Conservation (phyloP, 2,329 filamentous ascomycete genomes). For the Trichoderma atroviride region DNA sequence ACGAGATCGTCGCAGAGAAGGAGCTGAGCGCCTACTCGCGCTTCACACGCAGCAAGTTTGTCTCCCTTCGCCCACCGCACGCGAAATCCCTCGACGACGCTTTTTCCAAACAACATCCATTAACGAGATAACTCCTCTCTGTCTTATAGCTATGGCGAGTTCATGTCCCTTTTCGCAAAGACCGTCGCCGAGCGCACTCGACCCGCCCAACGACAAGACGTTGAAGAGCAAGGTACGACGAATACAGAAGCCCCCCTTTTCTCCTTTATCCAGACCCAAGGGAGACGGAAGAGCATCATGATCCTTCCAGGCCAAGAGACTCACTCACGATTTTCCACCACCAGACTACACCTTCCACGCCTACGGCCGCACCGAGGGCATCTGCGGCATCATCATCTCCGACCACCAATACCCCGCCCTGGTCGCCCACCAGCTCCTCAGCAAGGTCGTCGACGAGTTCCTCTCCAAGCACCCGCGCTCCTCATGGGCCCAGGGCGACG, state of each 20-base stretch:
- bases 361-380: conserved; percentile 73
- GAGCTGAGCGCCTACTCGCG: conserved; percentile 78
- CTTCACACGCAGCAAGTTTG: conserved; percentile 74
- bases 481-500: conserved; percentile 61
- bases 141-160: conserved; percentile 52
- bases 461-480: conserved; percentile 72
- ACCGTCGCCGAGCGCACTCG: conserved; percentile 84
- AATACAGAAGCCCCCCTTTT: conserved; percentile 7
- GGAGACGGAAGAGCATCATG: not conserved
- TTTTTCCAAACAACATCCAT: not conserved
- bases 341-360: conserved; percentile 74
- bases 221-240: conserved; percentile 74
- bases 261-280: not conserved
- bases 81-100: not conserved
- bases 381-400: conserved; percentile 76
- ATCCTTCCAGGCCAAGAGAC: not conserved
- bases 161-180: conserved; percentile 85
- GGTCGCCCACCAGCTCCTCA: conserved; percentile 83
- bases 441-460: conserved; percentile 87
- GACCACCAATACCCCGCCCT: conserved; percentile 75
- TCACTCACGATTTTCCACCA: not conserved
- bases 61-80: conserved; percentile 25
- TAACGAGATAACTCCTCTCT: not conserved
- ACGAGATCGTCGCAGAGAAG: conserved; percentile 76
- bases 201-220: conserved; percentile 80